Evolutionary conservation across 441 rosid species (phyloP).

Genomic region (Erodium chrysanthum): DNA sequence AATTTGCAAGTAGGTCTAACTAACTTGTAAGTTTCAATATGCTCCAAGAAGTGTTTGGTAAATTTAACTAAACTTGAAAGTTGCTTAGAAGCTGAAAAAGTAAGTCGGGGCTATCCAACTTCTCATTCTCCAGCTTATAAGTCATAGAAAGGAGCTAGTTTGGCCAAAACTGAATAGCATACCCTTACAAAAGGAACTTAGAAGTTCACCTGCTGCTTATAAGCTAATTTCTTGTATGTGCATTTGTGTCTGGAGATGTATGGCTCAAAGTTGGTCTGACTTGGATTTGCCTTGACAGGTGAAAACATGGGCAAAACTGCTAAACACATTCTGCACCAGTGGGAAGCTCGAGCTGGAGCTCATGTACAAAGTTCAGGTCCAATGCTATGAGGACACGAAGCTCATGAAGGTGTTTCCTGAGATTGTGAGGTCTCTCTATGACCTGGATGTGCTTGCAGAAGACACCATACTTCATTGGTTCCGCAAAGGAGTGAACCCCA

Average conservation of each 20-base stretch:
- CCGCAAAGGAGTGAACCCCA: constrained; percentile 71
- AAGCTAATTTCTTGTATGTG: not conserved
- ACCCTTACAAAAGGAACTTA: too few species aligned
- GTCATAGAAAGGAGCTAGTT: too few species aligned
- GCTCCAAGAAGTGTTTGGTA: too few species aligned
- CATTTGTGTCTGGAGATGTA: not conserved
- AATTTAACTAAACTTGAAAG: too few species aligned
- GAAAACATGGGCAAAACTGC: constrained; percentile 73
- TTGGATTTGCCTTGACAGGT: constrained; percentile 33
- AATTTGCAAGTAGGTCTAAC: too few species aligned
- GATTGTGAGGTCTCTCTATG: constrained; percentile 74
- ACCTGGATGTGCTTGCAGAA: constrained; percentile 86
- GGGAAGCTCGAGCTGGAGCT: constrained; percentile 89
- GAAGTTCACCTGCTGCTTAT: too few species aligned
- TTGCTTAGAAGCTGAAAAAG: too few species aligned
- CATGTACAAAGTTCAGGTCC: constrained; percentile 88
- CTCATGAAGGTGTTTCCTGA: constrained; percentile 93
- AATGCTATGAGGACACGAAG: constrained; percentile 93
- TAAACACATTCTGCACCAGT: constrained; percentile 66
- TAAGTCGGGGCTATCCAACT: too few species aligned
- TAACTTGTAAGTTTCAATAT: too few species aligned
- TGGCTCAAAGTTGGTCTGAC: not conserved
- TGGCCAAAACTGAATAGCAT: too few species aligned
- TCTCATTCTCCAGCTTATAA: too few species aligned
- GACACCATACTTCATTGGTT: constrained; percentile 88